phyloP scores from a whole-genome alignment of 441 rosid species.

The Erodium trifolium region DNA sequence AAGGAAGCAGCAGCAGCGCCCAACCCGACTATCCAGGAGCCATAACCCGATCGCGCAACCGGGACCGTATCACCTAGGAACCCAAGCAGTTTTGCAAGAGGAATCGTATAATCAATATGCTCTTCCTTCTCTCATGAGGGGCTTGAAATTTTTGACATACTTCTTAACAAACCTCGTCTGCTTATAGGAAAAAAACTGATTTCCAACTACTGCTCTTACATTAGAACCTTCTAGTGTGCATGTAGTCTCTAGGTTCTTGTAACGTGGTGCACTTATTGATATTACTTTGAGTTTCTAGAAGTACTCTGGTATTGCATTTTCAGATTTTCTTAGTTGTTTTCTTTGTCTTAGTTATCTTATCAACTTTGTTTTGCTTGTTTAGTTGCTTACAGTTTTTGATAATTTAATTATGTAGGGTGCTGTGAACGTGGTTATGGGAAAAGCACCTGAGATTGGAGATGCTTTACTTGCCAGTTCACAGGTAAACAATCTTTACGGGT shows the following conservation, averaged over 20 bases:
- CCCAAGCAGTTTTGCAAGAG: background rate
- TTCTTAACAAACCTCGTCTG: background rate
- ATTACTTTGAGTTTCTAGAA: background rate
- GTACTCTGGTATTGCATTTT: background rate
- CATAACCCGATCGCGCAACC: too few relatives aligned
- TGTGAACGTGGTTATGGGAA: slow-evolving; percentile 84
- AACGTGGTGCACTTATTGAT: background rate
- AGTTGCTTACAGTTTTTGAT: slow-evolving; percentile 20
- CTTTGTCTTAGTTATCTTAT: slow-evolving; percentile 1
- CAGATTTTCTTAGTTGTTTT: background rate
- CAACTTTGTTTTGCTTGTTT: background rate
- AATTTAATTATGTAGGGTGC: slow-evolving; percentile 51
- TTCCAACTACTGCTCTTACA: slow-evolving; percentile 2
- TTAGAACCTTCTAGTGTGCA: background rate
- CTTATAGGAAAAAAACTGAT: background rate
- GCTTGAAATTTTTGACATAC: background rate
- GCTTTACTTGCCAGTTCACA: slow-evolving; percentile 69
- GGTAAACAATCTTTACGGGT: slow-evolving; percentile 35
- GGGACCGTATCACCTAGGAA: too few relatives aligned
- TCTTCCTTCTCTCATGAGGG: background rate
- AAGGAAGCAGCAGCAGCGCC: too few relatives aligned
- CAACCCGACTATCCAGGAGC: too few relatives aligned
- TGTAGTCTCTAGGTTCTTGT: background rate
- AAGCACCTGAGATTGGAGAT: slow-evolving; percentile 85
- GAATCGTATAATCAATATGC: background rate